Evolutionary conservation across 78 protist genomes (phyloP).

Genomic region (Polysphondylium violaceum): DNA sequence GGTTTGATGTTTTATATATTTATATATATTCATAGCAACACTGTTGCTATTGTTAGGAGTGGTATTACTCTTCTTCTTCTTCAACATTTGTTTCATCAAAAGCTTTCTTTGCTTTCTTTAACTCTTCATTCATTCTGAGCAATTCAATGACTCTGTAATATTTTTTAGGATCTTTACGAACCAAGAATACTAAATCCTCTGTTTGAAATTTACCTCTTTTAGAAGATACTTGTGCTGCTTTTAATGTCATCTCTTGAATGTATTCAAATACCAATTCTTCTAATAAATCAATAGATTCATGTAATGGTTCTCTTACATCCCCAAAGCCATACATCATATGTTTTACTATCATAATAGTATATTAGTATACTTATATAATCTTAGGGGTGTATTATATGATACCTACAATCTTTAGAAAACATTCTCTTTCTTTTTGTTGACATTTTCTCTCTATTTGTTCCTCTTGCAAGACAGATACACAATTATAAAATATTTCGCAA

Average conservation of each 20-base stretch:
- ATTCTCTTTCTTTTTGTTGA: constrained; percentile 67
- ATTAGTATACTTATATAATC: not conserved
- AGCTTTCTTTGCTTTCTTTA: constrained; percentile 81
- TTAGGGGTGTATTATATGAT: not conserved
- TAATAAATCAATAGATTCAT: constrained; percentile 79
- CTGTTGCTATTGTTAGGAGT: no score
- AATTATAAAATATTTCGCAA: not conserved
- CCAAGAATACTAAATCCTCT: constrained; percentile 78
- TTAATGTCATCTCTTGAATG: constrained; percentile 67
- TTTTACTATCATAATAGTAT: constrained; percentile 15
- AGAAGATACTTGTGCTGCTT: constrained; percentile 62
- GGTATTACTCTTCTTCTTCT: constrained; percentile 35
- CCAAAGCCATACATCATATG: constrained; percentile 89
- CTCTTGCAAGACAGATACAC: not conserved
- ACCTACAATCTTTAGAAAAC: constrained; percentile 60
- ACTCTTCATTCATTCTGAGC: constrained; percentile 74
- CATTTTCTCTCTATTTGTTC: not conserved
- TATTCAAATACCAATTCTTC: constrained; percentile 78
- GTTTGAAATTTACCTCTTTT: constrained; percentile 76
- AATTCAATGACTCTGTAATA: constrained; percentile 74
- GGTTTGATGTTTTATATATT: no score
- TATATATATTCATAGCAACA: no score
- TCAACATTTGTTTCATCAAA: constrained; percentile 48
- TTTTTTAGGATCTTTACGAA: constrained; percentile 82
- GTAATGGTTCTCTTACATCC: constrained; percentile 83